A percentile compares a stretch with the other conserved stretches of the same genome.
Evolutionary conservation across 2,329 filamentous ascomycete species (phyloP).

Genomic region (Bipolaris oryzae): DNA sequence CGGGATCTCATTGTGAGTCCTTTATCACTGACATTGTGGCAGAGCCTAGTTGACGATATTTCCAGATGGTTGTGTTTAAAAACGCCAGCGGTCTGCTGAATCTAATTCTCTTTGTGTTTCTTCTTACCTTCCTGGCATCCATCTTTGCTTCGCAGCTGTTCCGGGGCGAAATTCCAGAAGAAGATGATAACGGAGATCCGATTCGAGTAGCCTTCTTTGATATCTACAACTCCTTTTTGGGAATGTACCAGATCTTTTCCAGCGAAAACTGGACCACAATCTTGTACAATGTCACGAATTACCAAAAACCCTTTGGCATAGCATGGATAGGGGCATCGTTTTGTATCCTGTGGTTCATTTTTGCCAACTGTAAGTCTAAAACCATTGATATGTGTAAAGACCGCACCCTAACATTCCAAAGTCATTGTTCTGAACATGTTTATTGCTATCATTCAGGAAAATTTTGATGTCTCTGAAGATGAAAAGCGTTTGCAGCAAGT

Average conservation of each 20-base stretch:
- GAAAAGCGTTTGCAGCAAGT: conserved; percentile 97
- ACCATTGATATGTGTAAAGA: not conserved
- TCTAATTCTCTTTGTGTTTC: conserved; percentile 92
- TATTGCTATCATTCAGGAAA: conserved; percentile 99
- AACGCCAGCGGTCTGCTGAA: conserved; percentile 93
- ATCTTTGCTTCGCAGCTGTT: conserved; percentile 95
- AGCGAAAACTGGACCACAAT: conserved; percentile 95
- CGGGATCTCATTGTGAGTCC: conserved; percentile 74
- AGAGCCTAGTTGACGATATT: conserved; percentile 23
- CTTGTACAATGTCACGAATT: conserved; percentile 79
- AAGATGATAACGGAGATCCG: conserved; percentile 64
- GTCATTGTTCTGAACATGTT: conserved; percentile 99
- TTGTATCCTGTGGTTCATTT: conserved; percentile 92
- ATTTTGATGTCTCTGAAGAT: conserved; percentile 97
- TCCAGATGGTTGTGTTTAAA: conserved; percentile 74
- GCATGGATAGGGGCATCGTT: conserved; percentile 93
- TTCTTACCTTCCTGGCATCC: conserved; percentile 90
- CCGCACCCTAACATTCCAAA: conserved; percentile 21
- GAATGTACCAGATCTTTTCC: conserved; percentile 96
- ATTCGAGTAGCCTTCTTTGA: conserved; percentile 80
- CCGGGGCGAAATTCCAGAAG: conserved; percentile 76
- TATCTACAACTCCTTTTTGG: conserved; percentile 94
- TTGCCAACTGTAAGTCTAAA: conserved; percentile 69
- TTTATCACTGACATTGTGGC: not conserved
- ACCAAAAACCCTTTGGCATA: conserved; percentile 69